Percentiles rank a stretch among this genome's conserved stretches.
Evolutionary conservation across 129 eudicot genomes (phyloP).

Genomic region (Chrysanthemum makinoi): DNA sequence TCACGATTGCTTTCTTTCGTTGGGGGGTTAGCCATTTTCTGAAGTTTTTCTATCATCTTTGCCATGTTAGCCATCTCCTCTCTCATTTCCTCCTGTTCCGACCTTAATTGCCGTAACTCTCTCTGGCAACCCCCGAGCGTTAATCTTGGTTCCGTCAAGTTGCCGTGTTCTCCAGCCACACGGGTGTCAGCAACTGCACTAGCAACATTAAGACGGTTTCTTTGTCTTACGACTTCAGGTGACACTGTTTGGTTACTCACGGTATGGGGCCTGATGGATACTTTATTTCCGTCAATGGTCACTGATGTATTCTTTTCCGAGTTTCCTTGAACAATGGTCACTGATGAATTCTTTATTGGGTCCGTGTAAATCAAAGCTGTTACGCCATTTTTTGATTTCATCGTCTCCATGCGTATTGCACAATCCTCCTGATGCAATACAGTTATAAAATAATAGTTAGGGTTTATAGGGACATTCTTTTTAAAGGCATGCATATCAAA

Average conservation of each 20-base stretch:
- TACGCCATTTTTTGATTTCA: slow-evolving; percentile 76
- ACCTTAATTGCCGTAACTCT: slow-evolving; percentile 36
- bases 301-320: slow-evolving; percentile 38
- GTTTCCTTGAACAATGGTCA: no score
- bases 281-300: slow-evolving; percentile 23
- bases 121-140: slow-evolving; percentile 50
- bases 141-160: slow-evolving; percentile 47
- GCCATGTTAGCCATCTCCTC: slow-evolving; percentile 56
- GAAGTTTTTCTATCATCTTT: no score
- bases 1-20: slow-evolving; percentile 24
- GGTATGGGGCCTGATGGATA: slow-evolving; percentile 40
- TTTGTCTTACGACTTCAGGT: slow-evolving; percentile 65
- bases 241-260: slow-evolving; percentile 33
- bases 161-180: slow-evolving; percentile 68
- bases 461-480: background rate
- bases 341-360: background rate
- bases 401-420: slow-evolving; percentile 71
- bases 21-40: slow-evolving; percentile 40
- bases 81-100: slow-evolving; percentile 70
- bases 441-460: background rate
- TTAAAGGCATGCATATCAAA: background rate
- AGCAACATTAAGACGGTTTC: slow-evolving; percentile 65
- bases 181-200: slow-evolving; percentile 67
- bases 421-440: slow-evolving; percentile 53
- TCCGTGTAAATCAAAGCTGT: slow-evolving; percentile 41